These are phyloP conservation scores for Talaromyces funiculosus DNA, from an alignment of 2,329 filamentous ascomycete species.

Conservation along the genomic window DNA sequence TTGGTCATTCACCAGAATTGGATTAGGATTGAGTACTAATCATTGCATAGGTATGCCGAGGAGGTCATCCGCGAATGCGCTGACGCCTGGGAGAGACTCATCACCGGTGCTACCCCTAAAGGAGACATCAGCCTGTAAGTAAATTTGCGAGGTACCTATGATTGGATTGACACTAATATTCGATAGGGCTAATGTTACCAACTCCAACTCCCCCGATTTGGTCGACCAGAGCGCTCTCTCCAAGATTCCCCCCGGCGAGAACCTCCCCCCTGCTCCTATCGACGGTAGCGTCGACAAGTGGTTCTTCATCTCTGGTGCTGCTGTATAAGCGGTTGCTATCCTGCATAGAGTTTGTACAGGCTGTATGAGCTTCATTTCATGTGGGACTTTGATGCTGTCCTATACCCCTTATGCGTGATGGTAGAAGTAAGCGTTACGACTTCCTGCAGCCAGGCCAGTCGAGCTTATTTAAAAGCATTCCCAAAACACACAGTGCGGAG, in stretches of 20 bases:
- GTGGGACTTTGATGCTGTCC: not conserved
- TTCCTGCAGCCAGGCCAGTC: not conserved
- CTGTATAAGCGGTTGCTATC: constrained; percentile 51
- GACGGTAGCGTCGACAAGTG: constrained; percentile 98
- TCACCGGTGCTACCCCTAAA: constrained; percentile 77
- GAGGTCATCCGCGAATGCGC: constrained; percentile 93
- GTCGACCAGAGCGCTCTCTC: constrained; percentile 65
- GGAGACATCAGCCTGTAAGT: constrained; percentile 76
- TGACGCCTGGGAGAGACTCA: constrained; percentile 95
- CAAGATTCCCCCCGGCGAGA: constrained; percentile 72
- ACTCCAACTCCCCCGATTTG: constrained; percentile 67
- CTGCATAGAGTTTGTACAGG: not conserved
- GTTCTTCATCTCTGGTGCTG: constrained; percentile 99
- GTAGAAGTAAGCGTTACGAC: not conserved
- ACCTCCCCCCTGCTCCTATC: constrained; percentile 78
- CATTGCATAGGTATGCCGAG: constrained; percentile 66
- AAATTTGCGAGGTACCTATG: not conserved
- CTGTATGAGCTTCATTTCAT: not conserved
- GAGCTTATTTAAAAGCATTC: not conserved
- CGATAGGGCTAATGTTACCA: constrained; percentile 71
- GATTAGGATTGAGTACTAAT: constrained; percentile 16
- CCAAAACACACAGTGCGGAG: not conserved
- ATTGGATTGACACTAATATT: constrained; percentile 14
- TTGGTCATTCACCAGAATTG: constrained; percentile 35
- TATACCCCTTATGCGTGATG: constrained; percentile 5